A percentile compares a stretch with the other conserved stretches of the same genome.
Conservation (phyloP, 345 rosid species). For the Bruguiera gymnorhiza region DNA sequence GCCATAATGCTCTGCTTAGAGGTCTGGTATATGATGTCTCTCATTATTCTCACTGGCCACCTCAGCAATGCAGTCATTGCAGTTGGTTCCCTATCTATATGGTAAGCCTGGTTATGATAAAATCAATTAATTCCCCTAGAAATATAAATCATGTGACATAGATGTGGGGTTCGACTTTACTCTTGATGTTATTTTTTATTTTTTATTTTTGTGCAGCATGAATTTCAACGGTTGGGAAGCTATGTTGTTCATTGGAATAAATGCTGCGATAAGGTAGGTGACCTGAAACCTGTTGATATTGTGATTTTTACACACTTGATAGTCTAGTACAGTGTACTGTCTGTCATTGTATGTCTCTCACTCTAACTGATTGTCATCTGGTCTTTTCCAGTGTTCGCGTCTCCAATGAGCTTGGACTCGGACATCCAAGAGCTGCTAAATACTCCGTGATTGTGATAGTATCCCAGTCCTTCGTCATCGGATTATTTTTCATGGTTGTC, state of each 20-base stretch:
- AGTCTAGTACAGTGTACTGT: not conserved
- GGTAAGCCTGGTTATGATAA: slow-evolving; percentile 37
- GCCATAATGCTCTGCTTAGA: slow-evolving; percentile 88
- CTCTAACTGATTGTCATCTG: not conserved
- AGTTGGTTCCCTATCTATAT: slow-evolving; percentile 73
- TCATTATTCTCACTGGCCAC: slow-evolving; percentile 63
- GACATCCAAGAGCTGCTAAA: slow-evolving; percentile 73
- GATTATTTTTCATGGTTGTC: slow-evolving; percentile 55
- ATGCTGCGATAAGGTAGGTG: slow-evolving; percentile 62
- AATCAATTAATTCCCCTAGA: not conserved
- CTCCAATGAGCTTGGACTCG: slow-evolving; percentile 74
- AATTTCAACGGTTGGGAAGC: slow-evolving; percentile 71
- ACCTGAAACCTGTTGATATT: not conserved
- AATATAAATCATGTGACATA: not conserved
- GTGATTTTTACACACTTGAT: too few relatives aligned
- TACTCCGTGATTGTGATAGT: slow-evolving; percentile 59
- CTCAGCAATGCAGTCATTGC: slow-evolving; percentile 68
- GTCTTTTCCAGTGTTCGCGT: slow-evolving; percentile 53
- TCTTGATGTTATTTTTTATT: too few relatives aligned
- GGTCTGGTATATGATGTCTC: slow-evolving; percentile 82
- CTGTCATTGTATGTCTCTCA: not conserved
- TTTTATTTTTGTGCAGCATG: slow-evolving; percentile 43
- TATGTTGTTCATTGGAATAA: slow-evolving; percentile 78
- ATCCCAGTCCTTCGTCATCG: slow-evolving; percentile 54
- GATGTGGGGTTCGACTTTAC: not conserved